Evolutionary conservation across 306 rosid species (phyloP).

Genomic region (Parietaria judaica): DNA sequence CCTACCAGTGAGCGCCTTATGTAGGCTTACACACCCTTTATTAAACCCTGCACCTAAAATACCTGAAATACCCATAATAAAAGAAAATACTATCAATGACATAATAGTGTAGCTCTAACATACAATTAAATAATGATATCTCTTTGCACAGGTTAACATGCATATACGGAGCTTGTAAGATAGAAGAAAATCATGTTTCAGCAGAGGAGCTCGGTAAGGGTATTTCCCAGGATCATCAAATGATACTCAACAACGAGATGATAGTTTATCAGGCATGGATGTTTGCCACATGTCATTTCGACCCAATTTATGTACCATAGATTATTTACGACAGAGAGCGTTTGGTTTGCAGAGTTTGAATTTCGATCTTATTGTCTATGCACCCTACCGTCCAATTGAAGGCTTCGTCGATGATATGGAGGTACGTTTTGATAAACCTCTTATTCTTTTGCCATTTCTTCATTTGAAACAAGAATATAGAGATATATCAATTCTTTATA

Average conservation of each 20-base stretch:
- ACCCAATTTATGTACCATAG: constrained; percentile 7
- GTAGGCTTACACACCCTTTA: too few relatives aligned
- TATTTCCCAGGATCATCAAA: constrained; percentile 95
- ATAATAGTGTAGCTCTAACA: too few relatives aligned
- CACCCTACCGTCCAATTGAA: constrained; percentile 74
- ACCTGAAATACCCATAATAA: too few relatives aligned
- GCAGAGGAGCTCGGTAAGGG: constrained; percentile 99
- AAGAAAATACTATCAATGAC: background rate
- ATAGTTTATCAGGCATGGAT: constrained; percentile 96
- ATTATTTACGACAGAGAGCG: background rate
- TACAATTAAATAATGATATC: too few relatives aligned
- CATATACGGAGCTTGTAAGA: constrained; percentile 94
- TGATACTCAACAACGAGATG: constrained; percentile 99
- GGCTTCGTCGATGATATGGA: constrained; percentile 73
- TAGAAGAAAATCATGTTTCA: constrained; percentile 97
- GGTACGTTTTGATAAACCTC: constrained; percentile 25
- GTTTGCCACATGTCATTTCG: constrained; percentile 31
- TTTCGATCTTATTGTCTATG: constrained; percentile 92
- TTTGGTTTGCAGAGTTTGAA: constrained; percentile 68
- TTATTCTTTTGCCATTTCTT: background rate
- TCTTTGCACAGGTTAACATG: constrained; percentile 75
- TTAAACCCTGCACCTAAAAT: too few relatives aligned
- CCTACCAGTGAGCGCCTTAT: too few relatives aligned
- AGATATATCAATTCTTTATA: background rate
- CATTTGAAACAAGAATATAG: background rate